phyloP scores from a whole-genome alignment of 352 stramenopile species.

The Phytophthora ohioensis region DNA sequence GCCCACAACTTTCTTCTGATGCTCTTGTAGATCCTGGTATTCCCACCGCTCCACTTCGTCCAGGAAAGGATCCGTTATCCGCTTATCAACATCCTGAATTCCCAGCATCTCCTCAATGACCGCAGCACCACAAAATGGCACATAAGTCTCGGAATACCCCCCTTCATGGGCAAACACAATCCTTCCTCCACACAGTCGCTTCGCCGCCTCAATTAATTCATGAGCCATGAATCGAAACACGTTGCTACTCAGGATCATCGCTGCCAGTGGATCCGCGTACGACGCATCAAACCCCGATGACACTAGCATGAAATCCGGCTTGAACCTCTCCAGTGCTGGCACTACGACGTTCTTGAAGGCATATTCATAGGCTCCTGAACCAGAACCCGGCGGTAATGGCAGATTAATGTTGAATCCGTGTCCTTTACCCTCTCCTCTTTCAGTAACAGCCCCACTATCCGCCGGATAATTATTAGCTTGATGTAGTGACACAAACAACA shows the following conservation, averaged over 20 bases:
- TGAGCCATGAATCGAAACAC: constrained; percentile 75
- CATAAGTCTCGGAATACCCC: constrained; percentile 89
- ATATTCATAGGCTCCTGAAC: constrained; percentile 73
- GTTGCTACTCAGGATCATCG: constrained; percentile 87
- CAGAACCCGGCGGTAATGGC: constrained; percentile 85
- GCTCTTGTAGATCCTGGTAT: constrained; percentile 81
- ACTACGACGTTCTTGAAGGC: constrained; percentile 75
- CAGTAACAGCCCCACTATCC: constrained; percentile 51
- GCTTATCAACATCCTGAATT: constrained; percentile 48
- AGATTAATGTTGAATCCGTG: constrained; percentile 84
- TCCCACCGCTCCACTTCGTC: constrained; percentile 69
- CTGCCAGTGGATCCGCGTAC: constrained; percentile 82
- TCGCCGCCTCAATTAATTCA: constrained; percentile 57
- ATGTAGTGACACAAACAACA: constrained; percentile 84
- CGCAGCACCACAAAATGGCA: constrained; percentile 90
- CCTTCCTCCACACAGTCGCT: constrained; percentile 52
- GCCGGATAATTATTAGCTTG: constrained; percentile 87
- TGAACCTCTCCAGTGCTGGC: constrained; percentile 72
- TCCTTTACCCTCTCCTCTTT: constrained; percentile 51
- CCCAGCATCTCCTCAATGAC: constrained; percentile 80
- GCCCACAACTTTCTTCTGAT: constrained; percentile 68
- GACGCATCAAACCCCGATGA: constrained; percentile 84
- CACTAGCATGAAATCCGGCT: constrained; percentile 82
- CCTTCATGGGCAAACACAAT: constrained; percentile 86
- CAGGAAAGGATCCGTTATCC: constrained; percentile 69